Evolutionary conservation across 192 early-diverging fungal genomes (phyloP).

Genomic region (Gorgonomyces haynaldii): DNA sequence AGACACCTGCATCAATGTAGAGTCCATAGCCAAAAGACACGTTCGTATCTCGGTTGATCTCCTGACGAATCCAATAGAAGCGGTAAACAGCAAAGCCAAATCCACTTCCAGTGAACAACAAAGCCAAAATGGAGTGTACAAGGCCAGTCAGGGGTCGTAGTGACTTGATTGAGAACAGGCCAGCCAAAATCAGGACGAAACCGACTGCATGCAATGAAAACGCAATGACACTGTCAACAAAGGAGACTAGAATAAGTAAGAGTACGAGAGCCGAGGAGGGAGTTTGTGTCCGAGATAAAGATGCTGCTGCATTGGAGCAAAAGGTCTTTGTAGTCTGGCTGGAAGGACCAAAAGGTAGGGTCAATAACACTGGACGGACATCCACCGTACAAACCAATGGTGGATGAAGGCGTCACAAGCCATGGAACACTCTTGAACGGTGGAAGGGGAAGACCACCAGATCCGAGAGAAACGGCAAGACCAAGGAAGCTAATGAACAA

Average conservation of each 20-base stretch:
- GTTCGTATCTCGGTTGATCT: background rate
- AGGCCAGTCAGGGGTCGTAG: background rate
- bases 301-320: no score
- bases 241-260: no score
- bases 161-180: background rate
- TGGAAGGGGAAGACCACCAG: background rate
- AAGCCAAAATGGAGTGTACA: background rate
- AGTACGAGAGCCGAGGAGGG: no score
- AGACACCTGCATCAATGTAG: background rate
- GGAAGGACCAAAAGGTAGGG: constrained; percentile 1
- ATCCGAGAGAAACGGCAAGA: background rate
- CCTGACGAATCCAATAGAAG: background rate
- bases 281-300: no score
- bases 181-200: background rate
- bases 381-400: constrained; percentile 4
- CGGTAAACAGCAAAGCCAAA: constrained; percentile 1
- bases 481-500: background rate
- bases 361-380: background rate
- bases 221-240: background rate
- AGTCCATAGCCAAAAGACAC: background rate
- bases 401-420: background rate
- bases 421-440: constrained; percentile 8
- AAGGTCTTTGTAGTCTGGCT: no score
- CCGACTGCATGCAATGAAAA: background rate
- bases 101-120: background rate